Evolutionary conservation across 352 stramenopile species (phyloP).

Genomic region (Globisporangium nunn): DNA sequence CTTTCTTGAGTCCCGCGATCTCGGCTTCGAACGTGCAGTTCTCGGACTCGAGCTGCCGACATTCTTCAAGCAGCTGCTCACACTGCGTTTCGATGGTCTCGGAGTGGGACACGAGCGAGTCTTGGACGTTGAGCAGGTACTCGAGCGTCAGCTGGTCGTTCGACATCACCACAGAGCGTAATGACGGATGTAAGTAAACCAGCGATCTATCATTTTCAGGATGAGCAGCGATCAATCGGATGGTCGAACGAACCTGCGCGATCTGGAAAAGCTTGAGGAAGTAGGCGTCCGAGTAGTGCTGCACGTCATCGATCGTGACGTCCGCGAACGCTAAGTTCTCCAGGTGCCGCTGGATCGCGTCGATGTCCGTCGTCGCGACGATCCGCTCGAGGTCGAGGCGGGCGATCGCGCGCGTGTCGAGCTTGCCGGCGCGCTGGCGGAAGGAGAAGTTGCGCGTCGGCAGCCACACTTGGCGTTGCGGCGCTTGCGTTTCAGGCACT

Average conservation of each 20-base stretch:
- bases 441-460: slow-evolving; percentile 71
- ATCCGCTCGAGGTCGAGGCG: slow-evolving; percentile 67
- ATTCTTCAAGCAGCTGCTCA: slow-evolving; percentile 49
- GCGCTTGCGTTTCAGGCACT: not conserved
- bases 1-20: slow-evolving; percentile 57
- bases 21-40: slow-evolving; percentile 58
- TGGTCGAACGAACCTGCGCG: slow-evolving; percentile 34
- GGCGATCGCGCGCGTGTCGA: slow-evolving; percentile 66
- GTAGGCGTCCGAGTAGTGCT: slow-evolving; percentile 81
- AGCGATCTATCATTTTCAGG: too few relatives aligned
- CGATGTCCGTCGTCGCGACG: slow-evolving; percentile 67
- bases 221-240: too few relatives aligned
- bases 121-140: slow-evolving; percentile 80
- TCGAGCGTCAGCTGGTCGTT: slow-evolving; percentile 64
- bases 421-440: slow-evolving; percentile 59
- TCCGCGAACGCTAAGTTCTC: slow-evolving; percentile 81
- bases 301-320: slow-evolving; percentile 73
- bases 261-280: slow-evolving; percentile 87
- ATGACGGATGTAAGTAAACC: not conserved
- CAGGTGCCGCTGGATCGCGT: slow-evolving; percentile 63
- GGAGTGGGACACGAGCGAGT: slow-evolving; percentile 64
- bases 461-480: slow-evolving; percentile 49
- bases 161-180: not conserved
- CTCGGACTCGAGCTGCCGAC: slow-evolving; percentile 47
- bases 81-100: slow-evolving; percentile 66